These are phyloP conservation scores for Ambrosia artemisiifolia DNA, from an alignment of 129 eudicot genomes.

Conservation along the genomic window DNA sequence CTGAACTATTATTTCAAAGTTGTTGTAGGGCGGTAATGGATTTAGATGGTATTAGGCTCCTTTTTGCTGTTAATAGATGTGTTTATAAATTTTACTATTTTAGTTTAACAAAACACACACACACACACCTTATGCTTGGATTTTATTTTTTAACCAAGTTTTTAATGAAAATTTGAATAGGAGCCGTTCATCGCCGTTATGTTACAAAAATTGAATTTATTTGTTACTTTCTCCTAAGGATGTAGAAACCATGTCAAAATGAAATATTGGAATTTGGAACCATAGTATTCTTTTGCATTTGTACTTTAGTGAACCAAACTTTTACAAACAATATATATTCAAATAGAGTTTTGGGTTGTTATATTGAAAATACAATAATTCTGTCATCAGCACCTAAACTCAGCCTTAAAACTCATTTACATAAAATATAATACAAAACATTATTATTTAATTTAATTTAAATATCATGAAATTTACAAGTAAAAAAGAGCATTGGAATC, in stretches of 20 bases:
- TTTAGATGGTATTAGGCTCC: neutral
- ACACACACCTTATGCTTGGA: neutral
- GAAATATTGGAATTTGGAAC: neutral
- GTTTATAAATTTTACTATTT: neutral
- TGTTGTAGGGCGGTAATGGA: slow-evolving; percentile 12
- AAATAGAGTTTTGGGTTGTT: neutral
- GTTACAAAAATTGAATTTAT: neutral
- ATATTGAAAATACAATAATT: neutral
- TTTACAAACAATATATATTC: neutral
- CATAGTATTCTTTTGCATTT: slow-evolving; percentile 3
- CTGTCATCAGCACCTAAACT: neutral
- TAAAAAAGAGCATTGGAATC: slow-evolving; percentile 23
- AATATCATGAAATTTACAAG: neutral
- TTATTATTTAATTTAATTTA: neutral
- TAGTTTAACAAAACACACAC: neutral
- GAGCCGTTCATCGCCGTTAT: neutral
- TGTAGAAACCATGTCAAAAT: neutral
- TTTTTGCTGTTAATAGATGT: neutral
- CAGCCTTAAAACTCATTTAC: neutral
- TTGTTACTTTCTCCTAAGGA: neutral
- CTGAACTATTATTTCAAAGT: neutral
- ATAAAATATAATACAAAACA: neutral
- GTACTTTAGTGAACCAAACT: slow-evolving; percentile 4
- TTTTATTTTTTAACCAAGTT: neutral
- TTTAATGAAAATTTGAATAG: neutral